Evolutionary conservation across 176 grass and related monocot genomes (phyloP).

Genomic region (Avena eriantha): DNA sequence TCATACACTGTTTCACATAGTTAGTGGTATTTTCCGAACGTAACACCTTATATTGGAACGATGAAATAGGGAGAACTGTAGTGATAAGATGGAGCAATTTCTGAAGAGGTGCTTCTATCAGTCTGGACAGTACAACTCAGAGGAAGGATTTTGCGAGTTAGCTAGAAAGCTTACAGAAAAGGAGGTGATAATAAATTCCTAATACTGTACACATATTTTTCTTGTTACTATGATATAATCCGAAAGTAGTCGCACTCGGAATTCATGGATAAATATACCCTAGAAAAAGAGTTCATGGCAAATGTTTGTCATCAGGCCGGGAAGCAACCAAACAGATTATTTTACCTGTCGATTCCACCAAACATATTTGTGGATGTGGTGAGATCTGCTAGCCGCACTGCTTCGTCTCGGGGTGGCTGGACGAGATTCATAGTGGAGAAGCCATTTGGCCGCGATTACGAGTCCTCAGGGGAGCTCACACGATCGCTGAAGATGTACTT

Average conservation of each 20-base stretch:
- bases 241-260: neutral
- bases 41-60: neutral
- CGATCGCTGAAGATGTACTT: conserved; percentile 73
- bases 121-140: conserved; percentile 80
- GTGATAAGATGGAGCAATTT: conserved; percentile 90
- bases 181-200: conserved; percentile 55
- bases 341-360: conserved; percentile 91
- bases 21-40: neutral
- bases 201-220: neutral
- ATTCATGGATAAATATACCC: neutral
- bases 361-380: conserved; percentile 97
- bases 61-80: conserved; percentile 74
- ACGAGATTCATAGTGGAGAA: conserved; percentile 96
- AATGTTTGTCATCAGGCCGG: conserved; percentile 55
- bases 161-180: conserved; percentile 83
- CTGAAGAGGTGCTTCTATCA: conserved; percentile 90
- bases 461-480: conserved; percentile 83
- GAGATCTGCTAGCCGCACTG: conserved; percentile 66
- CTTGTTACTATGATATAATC: neutral
- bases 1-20: neutral
- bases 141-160: conserved; percentile 74
- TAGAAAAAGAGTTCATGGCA: neutral
- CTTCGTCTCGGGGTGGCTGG: conserved; percentile 70
- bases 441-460: conserved; percentile 90
- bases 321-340: conserved; percentile 73